phyloP scores from a whole-genome alignment of 208 protist genomes.

The Trypanosoma caninum region DNA sequence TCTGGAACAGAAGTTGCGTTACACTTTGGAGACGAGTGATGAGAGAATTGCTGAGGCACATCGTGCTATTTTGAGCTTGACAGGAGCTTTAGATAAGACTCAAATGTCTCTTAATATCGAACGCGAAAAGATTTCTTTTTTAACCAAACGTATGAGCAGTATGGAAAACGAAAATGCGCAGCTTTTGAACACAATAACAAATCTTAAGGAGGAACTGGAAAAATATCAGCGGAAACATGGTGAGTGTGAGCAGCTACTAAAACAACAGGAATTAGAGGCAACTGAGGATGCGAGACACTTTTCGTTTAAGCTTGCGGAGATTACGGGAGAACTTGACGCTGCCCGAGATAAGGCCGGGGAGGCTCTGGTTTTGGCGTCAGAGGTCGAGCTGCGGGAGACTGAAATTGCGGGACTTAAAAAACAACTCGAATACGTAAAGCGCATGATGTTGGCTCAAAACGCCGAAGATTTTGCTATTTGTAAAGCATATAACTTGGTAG shows the following conservation, averaged over 20 bases:
- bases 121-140: not conserved
- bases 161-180: slow-evolving; percentile 12
- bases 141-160: not conserved
- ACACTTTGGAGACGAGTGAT: not conserved
- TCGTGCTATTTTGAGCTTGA: not conserved
- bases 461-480: not conserved
- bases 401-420: slow-evolving; percentile 17
- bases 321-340: slow-evolving; percentile 5
- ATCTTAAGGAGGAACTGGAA: slow-evolving; percentile 2
- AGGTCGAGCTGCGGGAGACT: not conserved
- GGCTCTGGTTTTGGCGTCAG: not conserved
- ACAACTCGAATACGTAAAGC: slow-evolving; percentile 7
- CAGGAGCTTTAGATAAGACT: not conserved
- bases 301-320: slow-evolving; percentile 1
- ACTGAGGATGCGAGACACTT: not conserved
- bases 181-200: not conserved
- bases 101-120: slow-evolving; percentile 2
- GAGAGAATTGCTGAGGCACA: not conserved
- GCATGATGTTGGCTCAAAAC: not conserved
- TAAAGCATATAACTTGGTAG: slow-evolving; percentile 9
- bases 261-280: not conserved
- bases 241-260: not conserved
- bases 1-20: slow-evolving; percentile 8
- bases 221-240: not conserved
- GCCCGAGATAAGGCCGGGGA: no score